Base-by-base conservation (phyloP, 78 protist genomes). In the Dictyostelium capitatum region DNA sequence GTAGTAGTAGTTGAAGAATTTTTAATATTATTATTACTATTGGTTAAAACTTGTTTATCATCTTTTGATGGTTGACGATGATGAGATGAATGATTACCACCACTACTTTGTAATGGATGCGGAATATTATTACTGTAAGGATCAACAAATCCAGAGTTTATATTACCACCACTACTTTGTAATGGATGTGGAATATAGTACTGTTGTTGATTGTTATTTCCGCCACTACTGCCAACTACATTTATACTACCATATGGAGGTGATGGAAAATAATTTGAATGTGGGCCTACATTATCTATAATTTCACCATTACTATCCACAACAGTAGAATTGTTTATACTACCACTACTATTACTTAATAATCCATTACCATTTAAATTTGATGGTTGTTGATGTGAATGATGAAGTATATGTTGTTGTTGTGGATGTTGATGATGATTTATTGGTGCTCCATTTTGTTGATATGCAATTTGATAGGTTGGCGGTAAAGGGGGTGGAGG, bases 401-500 rank as follows among this genome's bases (percentile, higher is more conserved):
- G 89, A 28, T 57, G 67, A 17, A 51, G 69, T 20, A 37, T 75
- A 51, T 78, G 50, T 56, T 54, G 54, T 37, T 67, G 67, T 56
- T 30, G 83, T 6, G n/a, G 83, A 7, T 54, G 83, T 23, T 28
- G 69, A 6, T 78, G 54, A 20, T 72, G 79, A 43, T 19, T 32
- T 1, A 43, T 43, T 19, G 32, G 79, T 5, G 12, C 32, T 2
- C 32, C 50, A 43, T 72, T 43, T 72, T 19, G 79, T 72, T 19
- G 79, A 17, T 72, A 72, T 72, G 79, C 3, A 20, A 72, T 72
- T 69, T 69, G 77, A 37, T 69, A 69, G 9, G 77, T 25, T 37
- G 77, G 48, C 3, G 19, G 50, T 5, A 17, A 17, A 67, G 46
- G 19, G 7, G 23, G 77, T 19, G 46, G 19, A 32, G 23, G 77